These are phyloP conservation scores for Penicillium psychrofluorescens DNA, from an alignment of 495 filamentous ascomycete species.

Conservation along the genomic window DNA sequence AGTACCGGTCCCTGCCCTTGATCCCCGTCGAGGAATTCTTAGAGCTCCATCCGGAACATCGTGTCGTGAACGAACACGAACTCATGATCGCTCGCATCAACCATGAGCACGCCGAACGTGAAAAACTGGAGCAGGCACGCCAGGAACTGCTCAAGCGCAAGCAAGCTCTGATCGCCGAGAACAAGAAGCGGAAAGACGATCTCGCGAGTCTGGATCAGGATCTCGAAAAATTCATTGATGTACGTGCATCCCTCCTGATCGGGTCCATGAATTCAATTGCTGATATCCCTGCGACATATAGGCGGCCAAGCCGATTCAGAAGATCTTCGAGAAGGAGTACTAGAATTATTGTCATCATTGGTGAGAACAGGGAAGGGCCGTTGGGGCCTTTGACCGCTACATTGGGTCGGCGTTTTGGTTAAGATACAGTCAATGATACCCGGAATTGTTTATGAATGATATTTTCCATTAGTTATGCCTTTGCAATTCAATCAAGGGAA, in stretches of 20 bases:
- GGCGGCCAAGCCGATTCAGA: constrained; percentile 81
- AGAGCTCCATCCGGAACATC: constrained; percentile 65
- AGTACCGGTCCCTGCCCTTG: constrained; percentile 77
- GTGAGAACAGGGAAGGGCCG: neutral
- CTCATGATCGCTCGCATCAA: constrained; percentile 89
- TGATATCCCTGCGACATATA: constrained; percentile 21
- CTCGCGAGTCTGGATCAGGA: constrained; percentile 81
- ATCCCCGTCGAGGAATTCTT: constrained; percentile 81
- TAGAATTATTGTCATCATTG: constrained; percentile 12
- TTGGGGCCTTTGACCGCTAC: constrained; percentile 7
- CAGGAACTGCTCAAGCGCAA: constrained; percentile 85
- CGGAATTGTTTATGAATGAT: constrained; percentile 8
- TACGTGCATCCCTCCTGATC: constrained; percentile 7
- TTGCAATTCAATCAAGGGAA: no score
- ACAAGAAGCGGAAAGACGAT: constrained; percentile 92
- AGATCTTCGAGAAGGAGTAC: constrained; percentile 70
- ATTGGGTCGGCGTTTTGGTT: constrained; percentile 23
- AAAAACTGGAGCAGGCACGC: constrained; percentile 78
- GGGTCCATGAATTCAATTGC: neutral
- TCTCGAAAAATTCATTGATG: constrained; percentile 83
- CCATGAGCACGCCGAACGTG: constrained; percentile 79
- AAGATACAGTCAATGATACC: constrained; percentile 23
- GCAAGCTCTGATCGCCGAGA: constrained; percentile 84
- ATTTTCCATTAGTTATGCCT: neutral
- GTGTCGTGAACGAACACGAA: constrained; percentile 60